Evolutionary conservation across 371 early-diverging fungal genomes (phyloP), one percentile per base, ranked within the genome.

Genomic region (Mucor plumbeus): DNA sequence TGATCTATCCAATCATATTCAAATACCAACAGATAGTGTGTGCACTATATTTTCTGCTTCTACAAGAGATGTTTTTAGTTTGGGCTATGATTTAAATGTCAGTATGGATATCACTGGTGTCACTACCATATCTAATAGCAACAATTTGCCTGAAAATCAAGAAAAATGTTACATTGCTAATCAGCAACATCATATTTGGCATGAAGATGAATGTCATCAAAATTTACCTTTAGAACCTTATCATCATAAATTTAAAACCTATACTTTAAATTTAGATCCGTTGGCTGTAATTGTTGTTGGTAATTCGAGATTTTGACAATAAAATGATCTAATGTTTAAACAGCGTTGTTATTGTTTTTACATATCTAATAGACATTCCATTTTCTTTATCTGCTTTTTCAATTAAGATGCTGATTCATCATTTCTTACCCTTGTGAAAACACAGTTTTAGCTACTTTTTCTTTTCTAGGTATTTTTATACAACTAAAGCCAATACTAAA

Each of bases 1-100:
- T 62, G 68, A 68, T 48, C 34, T 68, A 15, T 48, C 63, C 36
- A 54, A 35, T 4, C 13, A 57, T 13, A 44, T 57, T 7, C 36
- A 47, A 10, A 41, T 68, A 11, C 68, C 68, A 7, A 19, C 35
- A 5, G 47, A 57, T 21, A 34, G 63, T 40, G 31, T 43, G 7
- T 47, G 57, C 13, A 36, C 68, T 17, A 63, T 68, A 31, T 44
- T 36, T 7, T 38, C 48, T 13, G 35, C 44, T 9, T n/a, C 58
- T 11, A 68, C 63, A 15, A 44, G 17, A 31, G 58, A 68, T 0
- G 38, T 57, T 11, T 68, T 62, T 57, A 44, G 56, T 10, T 31
- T 68, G 48, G 56, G 14, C 17, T 57, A 68, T 13, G 63, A 62
- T 26, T 14, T 62, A 3, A 19, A 54, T 8, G 58, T 47, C 11